These are phyloP conservation scores for Austroboletus olivaceoglutinosus DNA, from an alignment of 1,284 basidiomycete genomes.

Conservation along the genomic window DNA sequence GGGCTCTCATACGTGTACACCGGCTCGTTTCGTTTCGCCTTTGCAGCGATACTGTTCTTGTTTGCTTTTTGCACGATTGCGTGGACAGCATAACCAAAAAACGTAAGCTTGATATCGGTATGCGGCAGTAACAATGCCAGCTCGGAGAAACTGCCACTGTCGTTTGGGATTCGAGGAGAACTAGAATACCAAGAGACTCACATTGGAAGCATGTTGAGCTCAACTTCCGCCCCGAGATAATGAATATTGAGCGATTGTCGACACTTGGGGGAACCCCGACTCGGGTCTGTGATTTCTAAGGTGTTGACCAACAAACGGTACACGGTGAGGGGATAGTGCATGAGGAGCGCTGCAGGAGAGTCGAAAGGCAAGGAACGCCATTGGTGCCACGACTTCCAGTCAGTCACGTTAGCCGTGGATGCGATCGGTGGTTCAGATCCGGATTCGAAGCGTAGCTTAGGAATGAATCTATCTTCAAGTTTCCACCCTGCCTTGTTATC, in stretches of 20 bases:
- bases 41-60: constrained; percentile 26
- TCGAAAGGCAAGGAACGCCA: constrained; percentile 40
- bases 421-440: constrained; percentile 20
- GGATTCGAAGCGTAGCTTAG: constrained; percentile 31
- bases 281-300: constrained; percentile 33
- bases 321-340: constrained; percentile 40
- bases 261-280: constrained; percentile 15
- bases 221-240: constrained; percentile 40
- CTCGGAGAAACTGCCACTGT: constrained; percentile 38
- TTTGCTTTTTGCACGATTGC: constrained; percentile 30
- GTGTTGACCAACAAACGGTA: constrained; percentile 38
- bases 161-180: background rate
- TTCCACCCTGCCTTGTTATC: constrained; percentile 40
- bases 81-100: constrained; percentile 38
- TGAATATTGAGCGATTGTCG: constrained; percentile 35
- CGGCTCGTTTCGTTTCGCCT: constrained; percentile 27
- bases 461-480: constrained; percentile 35
- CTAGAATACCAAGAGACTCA: constrained; percentile 20
- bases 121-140: constrained; percentile 41
- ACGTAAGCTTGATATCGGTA: constrained; percentile 39
- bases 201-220: constrained; percentile 45
- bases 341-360: constrained; percentile 42
- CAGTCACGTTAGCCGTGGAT: constrained; percentile 27
- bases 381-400: constrained; percentile 42
- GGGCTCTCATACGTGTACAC: constrained; percentile 39